These are phyloP conservation scores for Phoenix dactylifera DNA, from an alignment of 176 grass and related monocot species.

Conservation along the genomic window DNA sequence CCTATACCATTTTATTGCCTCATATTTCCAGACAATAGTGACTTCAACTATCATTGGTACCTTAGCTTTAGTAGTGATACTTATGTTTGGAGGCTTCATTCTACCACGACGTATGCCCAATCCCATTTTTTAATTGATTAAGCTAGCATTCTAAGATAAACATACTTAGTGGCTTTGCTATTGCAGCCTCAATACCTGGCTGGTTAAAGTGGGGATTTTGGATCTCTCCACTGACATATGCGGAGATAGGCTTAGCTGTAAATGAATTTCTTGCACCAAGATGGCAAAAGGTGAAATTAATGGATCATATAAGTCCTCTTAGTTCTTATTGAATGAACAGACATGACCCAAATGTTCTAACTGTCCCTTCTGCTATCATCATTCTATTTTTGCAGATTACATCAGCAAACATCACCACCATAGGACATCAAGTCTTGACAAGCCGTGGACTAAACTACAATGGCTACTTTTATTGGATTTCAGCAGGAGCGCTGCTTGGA, in stretches of 20 bases:
- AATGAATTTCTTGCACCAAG: slow-evolving; percentile 81
- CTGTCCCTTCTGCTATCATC: not conserved
- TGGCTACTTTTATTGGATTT: slow-evolving; percentile 66
- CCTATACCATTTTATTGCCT: slow-evolving; percentile 45
- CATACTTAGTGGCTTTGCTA: not conserved
- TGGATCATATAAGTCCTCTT: not conserved
- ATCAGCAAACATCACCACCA: slow-evolving; percentile 28
- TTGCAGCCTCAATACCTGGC: slow-evolving; percentile 50
- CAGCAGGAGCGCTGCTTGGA: slow-evolving; percentile 52
- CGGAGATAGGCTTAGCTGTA: slow-evolving; percentile 63
- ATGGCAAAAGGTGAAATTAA: slow-evolving; percentile 61
- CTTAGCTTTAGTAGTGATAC: slow-evolving; percentile 12
- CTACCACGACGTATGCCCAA: slow-evolving; percentile 48
- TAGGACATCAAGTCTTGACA: slow-evolving; percentile 40
- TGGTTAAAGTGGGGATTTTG: slow-evolving; percentile 95
- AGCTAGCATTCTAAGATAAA: not conserved
- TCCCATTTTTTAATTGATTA: slow-evolving; percentile 5
- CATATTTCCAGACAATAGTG: slow-evolving; percentile 44
- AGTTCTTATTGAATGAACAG: too few relatives aligned
- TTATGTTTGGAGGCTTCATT: slow-evolving; percentile 66
- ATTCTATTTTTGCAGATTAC: slow-evolving; percentile 13
- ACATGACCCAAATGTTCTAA: too few relatives aligned
- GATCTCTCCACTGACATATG: slow-evolving; percentile 69
- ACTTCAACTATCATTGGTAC: slow-evolving; percentile 25
- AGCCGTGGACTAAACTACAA: slow-evolving; percentile 54